A percentile compares a stretch with the other conserved stretches of the same genome.
Evolutionary conservation across 257 asterid genomes (phyloP).

Genomic region (Nemophila menziesii): DNA sequence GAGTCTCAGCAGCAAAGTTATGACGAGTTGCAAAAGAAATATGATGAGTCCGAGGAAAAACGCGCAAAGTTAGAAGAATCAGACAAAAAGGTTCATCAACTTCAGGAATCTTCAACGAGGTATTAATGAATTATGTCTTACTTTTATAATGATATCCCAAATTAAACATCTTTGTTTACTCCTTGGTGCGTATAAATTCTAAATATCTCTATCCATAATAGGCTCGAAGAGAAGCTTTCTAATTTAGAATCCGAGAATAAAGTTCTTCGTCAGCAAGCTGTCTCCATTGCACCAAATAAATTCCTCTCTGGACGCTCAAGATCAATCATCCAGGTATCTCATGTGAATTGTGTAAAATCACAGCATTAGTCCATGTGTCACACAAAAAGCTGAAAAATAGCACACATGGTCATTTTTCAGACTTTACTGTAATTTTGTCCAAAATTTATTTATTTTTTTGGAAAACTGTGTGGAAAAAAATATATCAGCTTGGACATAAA

Average conservation of each 20-base stretch:
- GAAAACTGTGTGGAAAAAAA: too few relatives aligned
- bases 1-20: constrained; percentile 43
- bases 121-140: constrained; percentile 22
- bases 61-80: constrained; percentile 67
- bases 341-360: background rate
- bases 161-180: background rate
- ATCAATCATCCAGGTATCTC: constrained; percentile 78
- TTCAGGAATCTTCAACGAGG: constrained; percentile 83
- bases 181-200: background rate
- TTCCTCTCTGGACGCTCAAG: constrained; percentile 94
- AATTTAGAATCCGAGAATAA: constrained; percentile 90
- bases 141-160: constrained; percentile 6
- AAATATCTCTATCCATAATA: constrained; percentile 17
- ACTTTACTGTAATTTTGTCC: too few relatives aligned
- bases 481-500: too few relatives aligned
- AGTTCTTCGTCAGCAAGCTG: constrained; percentile 98
- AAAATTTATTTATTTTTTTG: background rate
- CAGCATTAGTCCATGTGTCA: constrained; percentile 1
- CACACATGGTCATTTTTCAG: too few relatives aligned
- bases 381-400: too few relatives aligned
- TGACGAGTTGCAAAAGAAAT: constrained; percentile 49
- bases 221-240: constrained; percentile 86
- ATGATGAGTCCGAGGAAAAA: constrained; percentile 53
- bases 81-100: constrained; percentile 51
- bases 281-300: constrained; percentile 87